Conservation (phyloP, 1,284 basidiomycete genomes). For the Cryptococcus sp. region DNA sequence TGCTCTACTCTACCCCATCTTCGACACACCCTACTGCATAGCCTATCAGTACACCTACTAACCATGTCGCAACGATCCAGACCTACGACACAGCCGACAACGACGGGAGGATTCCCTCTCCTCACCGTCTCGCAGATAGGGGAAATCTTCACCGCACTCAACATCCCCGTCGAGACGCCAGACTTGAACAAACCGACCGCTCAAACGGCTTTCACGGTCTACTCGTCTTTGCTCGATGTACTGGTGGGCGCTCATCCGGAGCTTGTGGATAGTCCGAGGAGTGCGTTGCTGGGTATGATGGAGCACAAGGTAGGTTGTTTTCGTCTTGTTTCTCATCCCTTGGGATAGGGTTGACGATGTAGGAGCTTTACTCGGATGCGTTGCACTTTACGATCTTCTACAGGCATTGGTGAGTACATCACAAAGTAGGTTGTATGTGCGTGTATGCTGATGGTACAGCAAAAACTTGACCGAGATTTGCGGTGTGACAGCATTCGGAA, state of each 20-base stretch:
- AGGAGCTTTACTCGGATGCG: conserved; percentile 62
- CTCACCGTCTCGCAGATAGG: conserved; percentile 29
- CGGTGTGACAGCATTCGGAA: conserved; percentile 68
- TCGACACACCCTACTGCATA: too few relatives aligned
- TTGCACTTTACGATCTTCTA: conserved; percentile 59
- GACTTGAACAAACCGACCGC: conserved; percentile 64
- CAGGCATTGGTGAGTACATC: conserved; percentile 61
- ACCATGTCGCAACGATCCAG: conserved; percentile 21
- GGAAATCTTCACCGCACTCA: conserved; percentile 34
- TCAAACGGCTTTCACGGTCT: conserved; percentile 57
- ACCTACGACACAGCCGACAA: conserved; percentile 7
- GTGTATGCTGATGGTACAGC: conserved; percentile 40
- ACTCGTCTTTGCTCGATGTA: conserved; percentile 56
- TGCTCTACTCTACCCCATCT: too few relatives aligned
- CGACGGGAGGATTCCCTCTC: conserved; percentile 31
- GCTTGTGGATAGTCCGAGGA: conserved; percentile 56
- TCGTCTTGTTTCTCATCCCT: not conserved
- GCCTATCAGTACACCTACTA: too few relatives aligned
- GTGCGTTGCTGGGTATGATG: conserved; percentile 53
- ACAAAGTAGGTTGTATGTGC: too few relatives aligned
- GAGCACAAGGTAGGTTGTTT: conserved; percentile 50
- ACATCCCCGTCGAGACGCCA: conserved; percentile 55
- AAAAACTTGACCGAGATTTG: conserved; percentile 64
- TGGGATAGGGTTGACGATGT: conserved; percentile 6
- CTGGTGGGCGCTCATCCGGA: conserved; percentile 62